phyloP scores from a whole-genome alignment of 2,329 filamentous ascomycete genomes.

The Atkinsonella texensis region DNA sequence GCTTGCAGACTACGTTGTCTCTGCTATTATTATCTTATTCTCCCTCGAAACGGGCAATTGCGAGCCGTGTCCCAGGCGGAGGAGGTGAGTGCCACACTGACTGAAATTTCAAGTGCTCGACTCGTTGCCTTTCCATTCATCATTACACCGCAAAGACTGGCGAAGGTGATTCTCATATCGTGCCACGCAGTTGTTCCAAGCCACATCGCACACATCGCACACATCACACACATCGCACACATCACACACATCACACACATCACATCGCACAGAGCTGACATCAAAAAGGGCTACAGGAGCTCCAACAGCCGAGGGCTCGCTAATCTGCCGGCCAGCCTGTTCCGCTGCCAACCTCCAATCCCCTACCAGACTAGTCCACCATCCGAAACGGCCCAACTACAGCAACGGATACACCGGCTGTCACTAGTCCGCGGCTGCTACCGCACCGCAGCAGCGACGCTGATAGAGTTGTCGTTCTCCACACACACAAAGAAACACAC shows the following conservation, averaged over 20 bases:
- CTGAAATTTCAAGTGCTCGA: too few species aligned
- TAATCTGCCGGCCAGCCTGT: slow-evolving; percentile 7
- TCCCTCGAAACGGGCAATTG: too few species aligned
- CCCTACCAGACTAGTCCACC: not conserved
- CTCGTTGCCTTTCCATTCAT: not conserved
- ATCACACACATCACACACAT: too few species aligned
- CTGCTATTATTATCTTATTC: too few species aligned
- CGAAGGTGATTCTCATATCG: not conserved
- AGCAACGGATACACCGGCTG: not conserved
- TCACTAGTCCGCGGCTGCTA: slow-evolving; percentile 6
- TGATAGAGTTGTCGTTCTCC: not conserved
- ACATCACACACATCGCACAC: too few species aligned
- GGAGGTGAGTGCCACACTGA: too few species aligned
- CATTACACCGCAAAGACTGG: not conserved
- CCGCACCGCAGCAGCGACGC: slow-evolving; percentile 7
- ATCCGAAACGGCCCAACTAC: not conserved
- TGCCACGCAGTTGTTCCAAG: not conserved
- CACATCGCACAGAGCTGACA: not conserved
- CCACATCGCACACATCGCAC: slow-evolving; percentile 1
- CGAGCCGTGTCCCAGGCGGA: too few species aligned
- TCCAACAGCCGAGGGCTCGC: slow-evolving; percentile 8
- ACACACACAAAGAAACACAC: not conserved
- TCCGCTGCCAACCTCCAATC: slow-evolving; percentile 1
- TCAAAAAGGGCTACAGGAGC: not conserved
- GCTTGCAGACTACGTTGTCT: too few species aligned